Percentiles rank a stretch among this genome's conserved stretches.
phyloP scores from a whole-genome alignment of 208 protist genomes.

The Naegleria fowleri region DNA sequence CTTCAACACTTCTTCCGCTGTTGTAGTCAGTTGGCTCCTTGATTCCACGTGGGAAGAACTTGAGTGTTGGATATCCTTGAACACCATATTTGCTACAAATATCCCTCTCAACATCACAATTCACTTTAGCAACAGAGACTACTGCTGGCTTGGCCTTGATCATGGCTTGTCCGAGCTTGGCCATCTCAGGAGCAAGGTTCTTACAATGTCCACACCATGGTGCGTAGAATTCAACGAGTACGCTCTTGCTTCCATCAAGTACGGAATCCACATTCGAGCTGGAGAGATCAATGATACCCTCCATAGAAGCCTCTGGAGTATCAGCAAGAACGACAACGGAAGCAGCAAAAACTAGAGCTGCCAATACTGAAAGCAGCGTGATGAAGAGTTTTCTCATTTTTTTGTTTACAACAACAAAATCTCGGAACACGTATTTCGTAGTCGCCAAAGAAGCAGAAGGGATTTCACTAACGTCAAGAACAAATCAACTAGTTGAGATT shows the following conservation, averaged over 20 bases:
- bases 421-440: no score
- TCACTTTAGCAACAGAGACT: background rate
- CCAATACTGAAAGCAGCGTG: background rate
- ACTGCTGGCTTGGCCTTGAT: background rate
- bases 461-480: no score
- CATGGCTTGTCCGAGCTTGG: slow-evolving; percentile 51
- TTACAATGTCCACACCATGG: slow-evolving; percentile 92
- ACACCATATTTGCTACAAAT: slow-evolving; percentile 32
- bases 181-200: slow-evolving; percentile 73
- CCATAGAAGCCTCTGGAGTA: background rate
- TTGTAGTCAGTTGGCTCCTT: slow-evolving; percentile 61
- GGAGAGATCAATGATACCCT: slow-evolving; percentile 15
- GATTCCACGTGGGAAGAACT: slow-evolving; percentile 68
- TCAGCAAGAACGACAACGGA: background rate
- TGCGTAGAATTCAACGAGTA: slow-evolving; percentile 79
- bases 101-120: background rate
- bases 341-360: background rate
- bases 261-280: background rate
- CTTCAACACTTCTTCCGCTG: slow-evolving; percentile 52
- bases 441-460: no score
- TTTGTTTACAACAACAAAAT: background rate
- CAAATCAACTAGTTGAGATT: no score
- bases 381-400: background rate
- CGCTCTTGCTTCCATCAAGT: background rate
- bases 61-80: slow-evolving; percentile 57